phyloP scores from a whole-genome alignment of 768 basidiomycete species.

The Tulasnella sp. region DNA sequence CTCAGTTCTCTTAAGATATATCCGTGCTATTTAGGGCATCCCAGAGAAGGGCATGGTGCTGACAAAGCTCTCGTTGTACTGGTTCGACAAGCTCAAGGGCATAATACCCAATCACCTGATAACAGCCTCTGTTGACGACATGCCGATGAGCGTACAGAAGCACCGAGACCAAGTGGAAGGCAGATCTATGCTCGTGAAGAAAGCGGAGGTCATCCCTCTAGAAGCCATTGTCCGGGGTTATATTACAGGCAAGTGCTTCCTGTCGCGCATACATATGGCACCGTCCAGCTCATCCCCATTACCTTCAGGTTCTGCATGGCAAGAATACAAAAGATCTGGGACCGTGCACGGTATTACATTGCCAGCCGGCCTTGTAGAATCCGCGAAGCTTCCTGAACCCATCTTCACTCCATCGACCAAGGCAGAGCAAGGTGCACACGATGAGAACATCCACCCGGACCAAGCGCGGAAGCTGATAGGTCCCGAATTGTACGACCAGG shows the following conservation, averaged over 20 bases:
- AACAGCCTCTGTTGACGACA: constrained; percentile 60
- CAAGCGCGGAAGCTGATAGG: constrained; percentile 64
- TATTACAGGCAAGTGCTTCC: constrained; percentile 60
- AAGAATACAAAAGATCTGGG: constrained; percentile 77
- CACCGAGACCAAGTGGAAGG: constrained; percentile 72
- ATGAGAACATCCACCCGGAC: constrained; percentile 89
- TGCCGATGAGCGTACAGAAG: constrained; percentile 68
- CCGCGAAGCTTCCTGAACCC: constrained; percentile 67
- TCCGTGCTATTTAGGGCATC: constrained; percentile 64
- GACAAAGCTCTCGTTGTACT: constrained; percentile 85
- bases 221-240: constrained; percentile 97
- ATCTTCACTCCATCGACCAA: constrained; percentile 97
- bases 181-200: constrained; percentile 82
- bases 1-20: background rate
- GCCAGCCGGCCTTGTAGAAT: constrained; percentile 71
- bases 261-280: background rate
- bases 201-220: constrained; percentile 78
- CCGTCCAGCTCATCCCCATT: constrained; percentile 9
- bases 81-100: constrained; percentile 74
- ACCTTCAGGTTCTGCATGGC: constrained; percentile 80
- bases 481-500: constrained; percentile 45
- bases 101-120: constrained; percentile 88
- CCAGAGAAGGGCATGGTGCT: constrained; percentile 87
- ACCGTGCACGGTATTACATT: constrained; percentile 82
- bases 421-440: constrained; percentile 85